Conservation (phyloP, 2,329 filamentous ascomycete species). For the Stemphylium lycopersici region DNA sequence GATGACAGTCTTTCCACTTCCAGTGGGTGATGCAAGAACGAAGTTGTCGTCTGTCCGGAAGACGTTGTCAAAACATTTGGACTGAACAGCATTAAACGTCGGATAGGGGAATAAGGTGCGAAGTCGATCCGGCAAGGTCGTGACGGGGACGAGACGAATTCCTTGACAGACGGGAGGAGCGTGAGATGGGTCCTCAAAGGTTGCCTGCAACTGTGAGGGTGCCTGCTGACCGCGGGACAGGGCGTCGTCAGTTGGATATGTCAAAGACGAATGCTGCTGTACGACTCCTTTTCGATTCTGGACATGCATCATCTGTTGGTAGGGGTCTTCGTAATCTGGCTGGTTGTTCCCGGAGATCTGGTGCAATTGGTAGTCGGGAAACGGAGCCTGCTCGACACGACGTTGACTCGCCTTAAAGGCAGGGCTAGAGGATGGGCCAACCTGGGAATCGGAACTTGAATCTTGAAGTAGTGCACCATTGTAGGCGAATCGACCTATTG, state of each 20-base stretch:
- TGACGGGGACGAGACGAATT: constrained; percentile 64
- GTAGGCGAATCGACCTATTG: constrained; percentile 32
- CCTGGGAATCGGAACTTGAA: constrained; percentile 40
- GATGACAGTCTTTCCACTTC: constrained; percentile 82
- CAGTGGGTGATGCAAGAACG: constrained; percentile 80
- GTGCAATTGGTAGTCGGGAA: too few species aligned
- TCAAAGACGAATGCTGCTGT: neutral
- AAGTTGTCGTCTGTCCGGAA: constrained; percentile 76
- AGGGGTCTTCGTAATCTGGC: neutral
- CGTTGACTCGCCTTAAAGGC: constrained; percentile 47
- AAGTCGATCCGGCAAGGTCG: constrained; percentile 71
- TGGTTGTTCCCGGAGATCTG: too few species aligned
- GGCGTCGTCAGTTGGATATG: neutral
- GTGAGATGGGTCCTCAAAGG: neutral
- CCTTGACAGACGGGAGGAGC: constrained; percentile 58
- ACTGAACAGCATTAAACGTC: constrained; percentile 82
- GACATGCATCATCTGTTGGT: neutral
- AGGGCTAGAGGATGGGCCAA: constrained; percentile 49
- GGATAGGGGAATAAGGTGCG: constrained; percentile 73
- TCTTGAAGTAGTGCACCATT: constrained; percentile 21
- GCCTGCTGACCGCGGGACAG: neutral
- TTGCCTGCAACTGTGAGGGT: neutral
- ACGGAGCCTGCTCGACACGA: constrained; percentile 15
- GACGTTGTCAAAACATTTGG: constrained; percentile 72
- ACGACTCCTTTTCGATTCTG: neutral